A percentile compares a stretch with the other conserved stretches of the same genome.
Evolutionary conservation across 2,329 filamentous ascomycete genomes (phyloP).

Genomic region (Hypoxylon sp.): DNA sequence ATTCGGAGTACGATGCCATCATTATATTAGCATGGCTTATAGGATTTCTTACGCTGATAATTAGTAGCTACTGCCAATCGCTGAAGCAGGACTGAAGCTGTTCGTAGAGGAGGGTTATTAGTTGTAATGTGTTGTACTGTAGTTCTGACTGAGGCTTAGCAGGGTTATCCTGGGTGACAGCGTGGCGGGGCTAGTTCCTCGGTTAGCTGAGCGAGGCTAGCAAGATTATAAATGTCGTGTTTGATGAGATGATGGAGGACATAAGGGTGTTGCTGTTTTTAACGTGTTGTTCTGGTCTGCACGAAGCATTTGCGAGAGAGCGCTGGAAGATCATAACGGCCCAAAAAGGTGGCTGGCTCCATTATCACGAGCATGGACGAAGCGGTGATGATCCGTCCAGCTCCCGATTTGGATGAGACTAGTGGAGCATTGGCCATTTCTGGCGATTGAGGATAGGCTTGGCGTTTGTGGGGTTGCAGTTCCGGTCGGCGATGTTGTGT

Average conservation of each 20-base stretch:
- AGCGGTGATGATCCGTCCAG: conserved; percentile 24
- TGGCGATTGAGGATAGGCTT: conserved; percentile 24
- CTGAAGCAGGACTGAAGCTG: no score
- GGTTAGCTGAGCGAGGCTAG: conserved; percentile 14
- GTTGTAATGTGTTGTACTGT: no score
- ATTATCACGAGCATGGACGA: conserved; percentile 31
- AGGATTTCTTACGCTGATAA: no score
- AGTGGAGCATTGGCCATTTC: conserved; percentile 31
- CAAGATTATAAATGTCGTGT: no score
- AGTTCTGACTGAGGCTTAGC: conserved; percentile 32
- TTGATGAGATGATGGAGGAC: conserved; percentile 3
- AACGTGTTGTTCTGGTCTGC: neutral
- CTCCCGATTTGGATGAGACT: conserved; percentile 31
- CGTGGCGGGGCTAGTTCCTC: conserved; percentile 18
- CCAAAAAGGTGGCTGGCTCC: conserved; percentile 25
- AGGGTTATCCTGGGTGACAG: conserved; percentile 6
- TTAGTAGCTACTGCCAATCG: no score
- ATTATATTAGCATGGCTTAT: no score
- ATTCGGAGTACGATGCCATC: no score
- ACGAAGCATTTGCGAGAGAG: conserved; percentile 12
- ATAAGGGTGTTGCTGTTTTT: conserved; percentile 10
- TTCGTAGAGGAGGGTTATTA: no score
- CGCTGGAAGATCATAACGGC: conserved; percentile 4
- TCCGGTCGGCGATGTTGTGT: conserved; percentile 22
- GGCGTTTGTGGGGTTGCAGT: conserved; percentile 33